phyloP scores from a whole-genome alignment of 1,139 yeast genomes.

The Pneumocystis carinii region DNA sequence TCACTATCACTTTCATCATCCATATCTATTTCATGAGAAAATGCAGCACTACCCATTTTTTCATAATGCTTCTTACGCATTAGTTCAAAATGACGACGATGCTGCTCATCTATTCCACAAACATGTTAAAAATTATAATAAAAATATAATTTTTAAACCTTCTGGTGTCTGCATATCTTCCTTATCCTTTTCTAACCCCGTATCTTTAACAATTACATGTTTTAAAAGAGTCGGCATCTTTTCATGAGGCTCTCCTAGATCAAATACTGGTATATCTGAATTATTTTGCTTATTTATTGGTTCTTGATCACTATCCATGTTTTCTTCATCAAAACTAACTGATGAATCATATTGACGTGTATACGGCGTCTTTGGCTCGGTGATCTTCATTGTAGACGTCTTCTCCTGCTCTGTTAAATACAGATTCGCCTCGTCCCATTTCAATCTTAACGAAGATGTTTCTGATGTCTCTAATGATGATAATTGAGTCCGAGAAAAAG shows the following conservation, averaged over 20 bases:
- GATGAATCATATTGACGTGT: slow-evolving; percentile 83
- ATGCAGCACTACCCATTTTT: background rate
- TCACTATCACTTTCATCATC: background rate
- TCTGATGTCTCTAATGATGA: background rate
- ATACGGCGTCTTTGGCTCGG: slow-evolving; percentile 95
- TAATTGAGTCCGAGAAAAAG: background rate
- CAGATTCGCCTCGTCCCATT: slow-evolving; percentile 64
- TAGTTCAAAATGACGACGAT: background rate
- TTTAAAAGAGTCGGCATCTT: background rate
- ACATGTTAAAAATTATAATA: background rate
- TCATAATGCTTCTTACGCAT: background rate
- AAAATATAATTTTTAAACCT: background rate
- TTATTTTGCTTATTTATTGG: background rate
- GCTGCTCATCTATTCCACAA: background rate
- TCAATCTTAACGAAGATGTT: slow-evolving; percentile 28
- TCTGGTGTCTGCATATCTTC: background rate
- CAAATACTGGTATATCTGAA: background rate
- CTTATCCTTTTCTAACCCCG: background rate
- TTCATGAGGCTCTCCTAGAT: background rate
- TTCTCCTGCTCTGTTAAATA: slow-evolving; percentile 55
- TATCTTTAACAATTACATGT: background rate
- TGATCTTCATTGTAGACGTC: slow-evolving; percentile 65
- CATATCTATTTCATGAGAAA: background rate
- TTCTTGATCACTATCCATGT: background rate
- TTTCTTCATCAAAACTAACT: slow-evolving; percentile 52